Percentiles rank a stretch among this genome's conserved stretches.
phyloP scores from a whole-genome alignment of 257 asterid species.

The Penstemon newberryi region DNA sequence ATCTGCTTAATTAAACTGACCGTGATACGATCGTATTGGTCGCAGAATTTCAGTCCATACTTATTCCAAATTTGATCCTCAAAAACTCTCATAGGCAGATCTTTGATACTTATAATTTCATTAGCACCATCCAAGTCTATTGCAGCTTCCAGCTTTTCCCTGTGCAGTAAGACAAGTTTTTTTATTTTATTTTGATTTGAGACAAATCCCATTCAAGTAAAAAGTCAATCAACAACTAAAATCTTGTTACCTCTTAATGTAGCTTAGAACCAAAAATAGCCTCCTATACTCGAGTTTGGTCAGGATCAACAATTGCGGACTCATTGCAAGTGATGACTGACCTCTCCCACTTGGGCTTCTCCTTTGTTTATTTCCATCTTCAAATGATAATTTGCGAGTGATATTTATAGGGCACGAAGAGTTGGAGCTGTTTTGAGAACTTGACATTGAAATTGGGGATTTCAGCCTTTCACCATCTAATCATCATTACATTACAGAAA shows the following conservation, averaged over 20 bases:
- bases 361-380: slow-evolving; percentile 30
- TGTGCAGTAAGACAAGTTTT: slow-evolving; percentile 15
- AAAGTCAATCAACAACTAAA: background rate
- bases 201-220: background rate
- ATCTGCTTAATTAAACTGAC: slow-evolving; percentile 30
- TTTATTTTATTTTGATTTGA: slow-evolving; percentile 7
- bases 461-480: slow-evolving; percentile 37
- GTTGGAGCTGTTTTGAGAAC: background rate
- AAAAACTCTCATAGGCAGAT: slow-evolving; percentile 49
- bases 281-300: slow-evolving; percentile 53
- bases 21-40: slow-evolving; percentile 41
- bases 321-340: slow-evolving; percentile 23
- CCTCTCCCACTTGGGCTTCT: slow-evolving; percentile 11
- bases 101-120: slow-evolving; percentile 38
- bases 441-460: slow-evolving; percentile 20
- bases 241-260: slow-evolving; percentile 54
- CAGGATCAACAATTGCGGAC: slow-evolving; percentile 45
- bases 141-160: slow-evolving; percentile 58
- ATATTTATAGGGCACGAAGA: slow-evolving; percentile 24
- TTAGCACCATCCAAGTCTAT: slow-evolving; percentile 42
- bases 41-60: slow-evolving; percentile 33
- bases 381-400: slow-evolving; percentile 34
- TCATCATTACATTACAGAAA: slow-evolving; percentile 25
- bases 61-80: slow-evolving; percentile 57
- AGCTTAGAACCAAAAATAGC: slow-evolving; percentile 62